These are phyloP conservation scores for Aspergillus candidus DNA, from an alignment of 2,329 filamentous ascomycete species.

Conservation along the genomic window DNA sequence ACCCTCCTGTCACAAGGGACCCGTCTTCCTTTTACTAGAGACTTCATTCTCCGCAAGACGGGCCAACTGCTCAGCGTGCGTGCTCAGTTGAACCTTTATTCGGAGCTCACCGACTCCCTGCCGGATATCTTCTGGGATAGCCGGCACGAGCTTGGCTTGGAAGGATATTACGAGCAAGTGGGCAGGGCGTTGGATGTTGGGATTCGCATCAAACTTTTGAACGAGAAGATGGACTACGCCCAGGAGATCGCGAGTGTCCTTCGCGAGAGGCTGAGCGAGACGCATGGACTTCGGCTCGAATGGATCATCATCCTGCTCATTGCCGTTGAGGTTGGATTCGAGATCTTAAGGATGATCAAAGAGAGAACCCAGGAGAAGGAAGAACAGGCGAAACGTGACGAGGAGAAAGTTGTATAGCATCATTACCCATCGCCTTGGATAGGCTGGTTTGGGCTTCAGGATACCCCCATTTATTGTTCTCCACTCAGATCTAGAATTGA, in stretches of 20 bases:
- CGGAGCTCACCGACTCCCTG: constrained; percentile 87
- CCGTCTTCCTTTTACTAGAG: constrained; percentile 58
- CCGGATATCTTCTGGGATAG: constrained; percentile 97
- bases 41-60: constrained; percentile 86
- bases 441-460: too few species aligned
- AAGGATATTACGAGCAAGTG: constrained; percentile 92
- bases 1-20: constrained; percentile 65
- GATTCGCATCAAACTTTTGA: constrained; percentile 81
- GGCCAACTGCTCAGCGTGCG: constrained; percentile 84
- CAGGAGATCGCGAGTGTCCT: constrained; percentile 89
- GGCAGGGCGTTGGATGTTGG: constrained; percentile 85
- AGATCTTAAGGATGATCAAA: constrained; percentile 66
- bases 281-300: constrained; percentile 79
- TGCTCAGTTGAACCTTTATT: constrained; percentile 93
- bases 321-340: constrained; percentile 84
- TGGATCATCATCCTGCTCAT: constrained; percentile 96
- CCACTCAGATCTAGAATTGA: too few species aligned
- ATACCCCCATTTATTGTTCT: too few species aligned
- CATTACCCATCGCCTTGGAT: too few species aligned
- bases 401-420: too few species aligned
- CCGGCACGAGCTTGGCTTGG: constrained; percentile 78
- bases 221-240: constrained; percentile 97
- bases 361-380: constrained; percentile 47
- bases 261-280: constrained; percentile 81
- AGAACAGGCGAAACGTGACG: constrained; percentile 6